Percentiles rank a stretch among this genome's conserved stretches.
Conservation (phyloP, 1,139 yeast species). For the Candida tropicalis region DNA sequence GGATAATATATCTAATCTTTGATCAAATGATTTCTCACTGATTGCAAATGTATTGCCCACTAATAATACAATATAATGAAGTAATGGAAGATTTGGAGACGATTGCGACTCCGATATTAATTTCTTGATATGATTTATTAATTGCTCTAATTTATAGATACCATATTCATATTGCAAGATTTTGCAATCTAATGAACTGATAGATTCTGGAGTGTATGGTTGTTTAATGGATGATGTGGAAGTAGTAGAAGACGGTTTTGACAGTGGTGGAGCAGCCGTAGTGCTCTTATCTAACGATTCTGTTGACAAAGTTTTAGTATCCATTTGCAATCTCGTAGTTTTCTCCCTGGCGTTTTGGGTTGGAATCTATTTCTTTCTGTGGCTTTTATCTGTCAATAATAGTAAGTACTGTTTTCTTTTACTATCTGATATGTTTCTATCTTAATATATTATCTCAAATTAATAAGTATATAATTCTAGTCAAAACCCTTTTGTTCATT, state of each 20-base stretch:
- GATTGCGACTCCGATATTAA: slow-evolving; percentile 10
- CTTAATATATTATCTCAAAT: too few relatives aligned
- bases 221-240: slow-evolving; percentile 4
- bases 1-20: slow-evolving; percentile 44
- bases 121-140: slow-evolving; percentile 23
- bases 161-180: slow-evolving; percentile 46
- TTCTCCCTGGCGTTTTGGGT: background rate
- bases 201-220: slow-evolving; percentile 10
- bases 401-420: too few relatives aligned
- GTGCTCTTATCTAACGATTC: background rate
- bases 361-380: background rate
- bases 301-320: slow-evolving; percentile 1
- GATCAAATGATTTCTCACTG: slow-evolving; percentile 47
- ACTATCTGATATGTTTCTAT: too few relatives aligned
- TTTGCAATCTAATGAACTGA: slow-evolving; percentile 18
- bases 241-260: slow-evolving; percentile 4
- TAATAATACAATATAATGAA: slow-evolving; percentile 42
- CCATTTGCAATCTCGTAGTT: background rate
- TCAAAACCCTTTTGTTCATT: too few relatives aligned
- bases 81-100: slow-evolving; percentile 24
- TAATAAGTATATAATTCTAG: too few relatives aligned
- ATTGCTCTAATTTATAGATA: slow-evolving; percentile 32
- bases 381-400: too few relatives aligned
- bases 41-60: slow-evolving; percentile 51
- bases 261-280: slow-evolving; percentile 2